phyloP scores from a whole-genome alignment of 169 alveolate genomes.

The Plasmodium gonderi region DNA sequence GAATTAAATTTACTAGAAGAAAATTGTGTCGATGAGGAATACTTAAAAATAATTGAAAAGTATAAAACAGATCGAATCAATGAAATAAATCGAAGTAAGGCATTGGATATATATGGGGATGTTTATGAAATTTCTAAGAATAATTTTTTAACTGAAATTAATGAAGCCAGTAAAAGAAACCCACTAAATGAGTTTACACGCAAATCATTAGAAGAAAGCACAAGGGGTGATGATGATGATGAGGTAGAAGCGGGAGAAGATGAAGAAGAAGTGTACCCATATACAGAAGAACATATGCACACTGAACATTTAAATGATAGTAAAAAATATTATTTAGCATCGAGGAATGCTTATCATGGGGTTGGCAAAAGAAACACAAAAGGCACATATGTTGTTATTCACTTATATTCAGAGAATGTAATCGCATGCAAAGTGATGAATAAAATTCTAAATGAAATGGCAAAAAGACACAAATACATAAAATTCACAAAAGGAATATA shows the following conservation, averaged over 20 bases:
- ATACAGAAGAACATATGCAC: not conserved
- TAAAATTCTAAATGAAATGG: slow-evolving; percentile 65
- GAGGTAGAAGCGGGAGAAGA: not conserved
- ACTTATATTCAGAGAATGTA: slow-evolving; percentile 77
- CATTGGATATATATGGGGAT: slow-evolving; percentile 71
- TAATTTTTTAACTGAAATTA: slow-evolving; percentile 75
- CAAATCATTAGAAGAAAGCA: not conserved
- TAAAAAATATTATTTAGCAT: too few species aligned
- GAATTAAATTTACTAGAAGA: slow-evolving; percentile 53
- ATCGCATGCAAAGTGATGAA: slow-evolving; percentile 78
- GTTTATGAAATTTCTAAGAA: slow-evolving; percentile 75
- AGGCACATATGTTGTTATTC: slow-evolving; percentile 82
- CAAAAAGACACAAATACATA: slow-evolving; percentile 76
- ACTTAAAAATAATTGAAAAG: slow-evolving; percentile 42
- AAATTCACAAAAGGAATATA: slow-evolving; percentile 84
- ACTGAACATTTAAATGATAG: too few species aligned
- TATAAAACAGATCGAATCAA: slow-evolving; percentile 37
- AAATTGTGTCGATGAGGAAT: slow-evolving; percentile 70
- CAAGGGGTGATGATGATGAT: slow-evolving; percentile 42
- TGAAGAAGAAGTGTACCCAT: not conserved
- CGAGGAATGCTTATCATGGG: not conserved
- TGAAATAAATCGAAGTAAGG: slow-evolving; percentile 63
- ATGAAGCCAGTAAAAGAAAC: slow-evolving; percentile 76
- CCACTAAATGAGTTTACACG: slow-evolving; percentile 6
- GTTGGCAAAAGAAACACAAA: not conserved